Base-by-base conservation (phyloP, 2,329 filamentous ascomycete genomes). In the Chaetomium sp. region DNA sequence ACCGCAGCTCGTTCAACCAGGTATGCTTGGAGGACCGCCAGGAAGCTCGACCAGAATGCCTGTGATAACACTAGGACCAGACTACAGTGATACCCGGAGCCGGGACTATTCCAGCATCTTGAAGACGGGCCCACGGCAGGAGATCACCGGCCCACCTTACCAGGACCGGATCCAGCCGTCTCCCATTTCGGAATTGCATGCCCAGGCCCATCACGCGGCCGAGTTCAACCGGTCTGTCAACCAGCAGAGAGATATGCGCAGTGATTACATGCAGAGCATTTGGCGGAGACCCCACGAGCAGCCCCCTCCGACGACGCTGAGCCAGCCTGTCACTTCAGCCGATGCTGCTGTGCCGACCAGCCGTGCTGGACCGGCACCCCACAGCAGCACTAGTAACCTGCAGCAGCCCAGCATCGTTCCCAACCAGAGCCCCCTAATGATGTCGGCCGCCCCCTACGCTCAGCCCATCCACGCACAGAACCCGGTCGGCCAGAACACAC, bases 141-240 rank as follows among this genome's bases (percentile, higher is more conserved):
- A 98, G 74, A 87, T 97, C 67, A 87, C 90, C 16, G 95, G 93
- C 27, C 88, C 90, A 45, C 83, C 93, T 10, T 99, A 97, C 78
- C 90, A 94, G 76, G 95, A 98, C 75, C 85, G 92, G 71, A 91
- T 89, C 9, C 88, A 93, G 74, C 83, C 92, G 12, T 91, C 89
- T 68, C 86, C 89, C 33, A 83, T 91, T 31, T 82, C 86, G 55
- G 94, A 98, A 72, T 87, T 98, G 61, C 83, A 95, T 69, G 90
- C 90, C 54, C 93, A 97, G 76, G 92, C 93, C 31, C 87, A 92
- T 58, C 92, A 96, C 68, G 90, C 94, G 21, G 92, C 92, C 64
- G 94, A 98, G 71, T 96, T 90, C 79, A 98, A 94, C 79, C 92
- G 95, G 72, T 85, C 86, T 55, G 82, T 98, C 59, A 92, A 90